Conservation (phyloP, 768 basidiomycete species). For the Lactarius indigo region DNA sequence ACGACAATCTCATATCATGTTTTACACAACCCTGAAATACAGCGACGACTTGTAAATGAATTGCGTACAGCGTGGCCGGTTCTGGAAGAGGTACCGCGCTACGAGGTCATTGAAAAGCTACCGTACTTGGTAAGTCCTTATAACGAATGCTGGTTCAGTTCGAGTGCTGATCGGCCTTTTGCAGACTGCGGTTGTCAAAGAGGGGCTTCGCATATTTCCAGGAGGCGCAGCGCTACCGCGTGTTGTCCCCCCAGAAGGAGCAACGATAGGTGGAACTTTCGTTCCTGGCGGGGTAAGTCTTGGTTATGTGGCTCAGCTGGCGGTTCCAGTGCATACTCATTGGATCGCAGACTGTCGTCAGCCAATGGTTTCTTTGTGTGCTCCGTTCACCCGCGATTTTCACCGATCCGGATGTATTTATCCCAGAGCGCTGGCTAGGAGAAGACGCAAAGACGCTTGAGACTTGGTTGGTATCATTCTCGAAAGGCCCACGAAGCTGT, state of each 20-base stretch:
- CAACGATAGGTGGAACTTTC: conserved; percentile 1
- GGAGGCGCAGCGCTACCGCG: conserved; percentile 15
- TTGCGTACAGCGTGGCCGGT: not conserved
- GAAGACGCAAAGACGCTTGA: not conserved
- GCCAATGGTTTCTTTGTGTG: not conserved
- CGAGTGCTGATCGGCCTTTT: not conserved
- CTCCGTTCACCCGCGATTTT: not conserved
- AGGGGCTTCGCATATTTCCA: not conserved
- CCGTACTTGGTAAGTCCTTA: too few species aligned
- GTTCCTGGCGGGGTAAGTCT: not conserved
- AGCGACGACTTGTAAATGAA: not conserved
- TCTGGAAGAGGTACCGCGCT: too few species aligned
- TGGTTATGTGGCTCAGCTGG: not conserved
- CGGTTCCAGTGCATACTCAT: not conserved
- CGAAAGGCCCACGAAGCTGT: not conserved
- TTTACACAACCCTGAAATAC: not conserved
- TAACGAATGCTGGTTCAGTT: not conserved
- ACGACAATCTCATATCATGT: not conserved
- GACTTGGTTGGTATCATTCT: not conserved
- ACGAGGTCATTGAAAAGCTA: too few species aligned
- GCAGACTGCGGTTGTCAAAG: not conserved
- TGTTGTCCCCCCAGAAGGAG: conserved; percentile 13
- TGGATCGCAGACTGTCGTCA: not conserved
- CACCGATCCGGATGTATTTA: not conserved
- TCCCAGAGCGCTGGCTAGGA: too few species aligned